phyloP scores from a whole-genome alignment of 768 basidiomycete species.

The Albatrellus ellisii region DNA sequence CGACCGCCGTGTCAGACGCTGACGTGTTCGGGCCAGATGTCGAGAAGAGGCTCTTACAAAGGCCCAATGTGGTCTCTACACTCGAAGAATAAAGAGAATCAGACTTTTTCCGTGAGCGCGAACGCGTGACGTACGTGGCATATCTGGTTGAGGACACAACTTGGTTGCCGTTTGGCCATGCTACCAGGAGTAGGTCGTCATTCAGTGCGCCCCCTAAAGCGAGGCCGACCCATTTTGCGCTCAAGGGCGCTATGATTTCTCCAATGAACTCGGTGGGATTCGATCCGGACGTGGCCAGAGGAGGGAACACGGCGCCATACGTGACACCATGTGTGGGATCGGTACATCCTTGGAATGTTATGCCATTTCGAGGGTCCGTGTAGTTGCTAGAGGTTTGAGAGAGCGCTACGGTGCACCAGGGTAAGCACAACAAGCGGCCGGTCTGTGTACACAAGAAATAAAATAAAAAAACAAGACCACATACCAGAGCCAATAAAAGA shows the following conservation, averaged over 20 bases:
- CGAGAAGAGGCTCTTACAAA: conserved; percentile 20
- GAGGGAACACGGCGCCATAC: conserved; percentile 41
- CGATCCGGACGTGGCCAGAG: conserved; percentile 25
- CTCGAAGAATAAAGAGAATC: background rate
- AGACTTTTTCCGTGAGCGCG: background rate
- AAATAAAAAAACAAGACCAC: background rate
- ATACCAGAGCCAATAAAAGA: conserved; percentile 29
- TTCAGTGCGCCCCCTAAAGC: conserved; percentile 43
- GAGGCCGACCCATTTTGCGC: conserved; percentile 41
- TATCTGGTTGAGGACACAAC: conserved; percentile 41
- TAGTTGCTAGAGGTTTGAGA: conserved; percentile 32
- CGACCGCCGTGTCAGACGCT: background rate
- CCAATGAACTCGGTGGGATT: conserved; percentile 45
- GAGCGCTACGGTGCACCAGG: conserved; percentile 19
- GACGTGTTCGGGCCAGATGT: background rate
- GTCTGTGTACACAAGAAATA: background rate
- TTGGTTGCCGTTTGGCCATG: conserved; percentile 42
- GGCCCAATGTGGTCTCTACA: conserved; percentile 39
- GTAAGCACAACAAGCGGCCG: background rate
- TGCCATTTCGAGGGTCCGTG: conserved; percentile 41
- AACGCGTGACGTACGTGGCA: conserved; percentile 32
- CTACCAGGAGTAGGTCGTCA: conserved; percentile 40
- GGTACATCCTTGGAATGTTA: conserved; percentile 30
- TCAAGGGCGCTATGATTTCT: conserved; percentile 44
- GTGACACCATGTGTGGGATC: conserved; percentile 22